Percentiles rank a stretch among this genome's conserved stretches.
Conservation (phyloP, 2,329 filamentous ascomycete species). For the Escovopsis sp. region DNA sequence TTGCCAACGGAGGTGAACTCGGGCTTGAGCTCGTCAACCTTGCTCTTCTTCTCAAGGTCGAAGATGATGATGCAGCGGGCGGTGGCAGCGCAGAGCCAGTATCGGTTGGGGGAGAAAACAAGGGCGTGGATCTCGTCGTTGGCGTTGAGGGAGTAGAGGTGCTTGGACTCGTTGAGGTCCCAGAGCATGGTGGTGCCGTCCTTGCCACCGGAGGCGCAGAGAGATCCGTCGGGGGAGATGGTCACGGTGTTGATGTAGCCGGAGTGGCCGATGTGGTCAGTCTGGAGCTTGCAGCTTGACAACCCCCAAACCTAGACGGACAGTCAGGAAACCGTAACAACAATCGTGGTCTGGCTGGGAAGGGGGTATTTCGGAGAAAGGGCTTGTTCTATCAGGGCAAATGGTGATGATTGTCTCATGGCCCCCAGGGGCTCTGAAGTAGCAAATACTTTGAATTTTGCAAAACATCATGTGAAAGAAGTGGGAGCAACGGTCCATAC, state of each 20-base stretch:
- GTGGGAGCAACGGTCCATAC: neutral
- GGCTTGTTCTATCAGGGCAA: constrained; percentile 53
- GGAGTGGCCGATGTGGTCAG: constrained; percentile 98
- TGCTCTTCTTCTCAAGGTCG: constrained; percentile 99
- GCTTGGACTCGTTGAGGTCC: constrained; percentile 99
- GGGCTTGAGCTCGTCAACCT: constrained; percentile 99
- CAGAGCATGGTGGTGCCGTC: constrained; percentile 99
- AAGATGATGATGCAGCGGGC: constrained; percentile 99
- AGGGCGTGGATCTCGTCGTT: constrained; percentile 99
- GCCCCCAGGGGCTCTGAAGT: constrained; percentile 93
- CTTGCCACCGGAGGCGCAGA: constrained; percentile 98
- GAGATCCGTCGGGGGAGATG: constrained; percentile 97
- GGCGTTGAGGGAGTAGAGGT: constrained; percentile 98
- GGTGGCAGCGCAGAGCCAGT: constrained; percentile 99
- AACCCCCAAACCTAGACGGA: constrained; percentile 85
- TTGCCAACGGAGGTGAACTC: constrained; percentile 95
- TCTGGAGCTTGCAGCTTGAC: constrained; percentile 97
- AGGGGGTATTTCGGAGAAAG: constrained; percentile 1
- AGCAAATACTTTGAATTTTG: constrained; percentile 95
- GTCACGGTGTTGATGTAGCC: constrained; percentile 99
- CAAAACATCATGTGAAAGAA: constrained; percentile 67
- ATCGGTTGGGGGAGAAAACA: constrained; percentile 99
- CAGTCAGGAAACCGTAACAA: constrained; percentile 4
- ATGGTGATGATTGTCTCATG: constrained; percentile 96
- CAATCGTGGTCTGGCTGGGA: neutral